Evolutionary conservation across 1,284 basidiomycete genomes (phyloP).

Genomic region (Ustanciosporium gigantosporum): DNA sequence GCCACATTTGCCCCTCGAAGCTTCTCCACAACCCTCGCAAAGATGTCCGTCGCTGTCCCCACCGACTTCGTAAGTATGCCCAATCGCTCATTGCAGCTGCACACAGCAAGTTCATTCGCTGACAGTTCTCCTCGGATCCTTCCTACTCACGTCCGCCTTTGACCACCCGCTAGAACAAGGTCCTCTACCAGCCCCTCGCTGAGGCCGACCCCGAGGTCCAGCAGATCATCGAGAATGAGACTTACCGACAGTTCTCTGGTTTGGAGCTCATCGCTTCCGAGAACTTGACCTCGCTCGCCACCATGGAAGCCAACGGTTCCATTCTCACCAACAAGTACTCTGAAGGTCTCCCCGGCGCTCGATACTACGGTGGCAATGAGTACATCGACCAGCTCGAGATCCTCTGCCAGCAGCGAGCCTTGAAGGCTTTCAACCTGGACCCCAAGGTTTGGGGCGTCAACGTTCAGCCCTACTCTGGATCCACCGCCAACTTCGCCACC

Average conservation of each 20-base stretch:
- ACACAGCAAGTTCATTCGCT: not conserved
- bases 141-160: too few species aligned
- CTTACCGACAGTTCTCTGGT: constrained; percentile 92
- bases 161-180: too few species aligned
- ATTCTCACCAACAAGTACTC: constrained; percentile 98
- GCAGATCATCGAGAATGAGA: constrained; percentile 98
- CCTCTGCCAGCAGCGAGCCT: constrained; percentile 91
- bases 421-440: constrained; percentile 95
- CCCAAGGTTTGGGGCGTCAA: constrained; percentile 92
- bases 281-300: constrained; percentile 62
- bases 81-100: not conserved
- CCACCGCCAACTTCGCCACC: constrained; percentile 80
- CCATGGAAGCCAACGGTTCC: constrained; percentile 97
- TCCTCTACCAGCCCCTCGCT: constrained; percentile 81
- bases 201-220: constrained; percentile 92
- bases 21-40: constrained; percentile 29
- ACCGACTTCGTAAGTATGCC: constrained; percentile 53
- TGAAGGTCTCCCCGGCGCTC: constrained; percentile 72
- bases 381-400: constrained; percentile 95
- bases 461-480: constrained; percentile 96
- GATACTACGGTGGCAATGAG: constrained; percentile 88
- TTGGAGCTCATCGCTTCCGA: constrained; percentile 95
- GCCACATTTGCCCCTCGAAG: constrained; percentile 14
- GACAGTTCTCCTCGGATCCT: too few species aligned
- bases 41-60: constrained; percentile 56